Conservation (phyloP, 768 basidiomycete genomes). For the Boletus insuetus region DNA sequence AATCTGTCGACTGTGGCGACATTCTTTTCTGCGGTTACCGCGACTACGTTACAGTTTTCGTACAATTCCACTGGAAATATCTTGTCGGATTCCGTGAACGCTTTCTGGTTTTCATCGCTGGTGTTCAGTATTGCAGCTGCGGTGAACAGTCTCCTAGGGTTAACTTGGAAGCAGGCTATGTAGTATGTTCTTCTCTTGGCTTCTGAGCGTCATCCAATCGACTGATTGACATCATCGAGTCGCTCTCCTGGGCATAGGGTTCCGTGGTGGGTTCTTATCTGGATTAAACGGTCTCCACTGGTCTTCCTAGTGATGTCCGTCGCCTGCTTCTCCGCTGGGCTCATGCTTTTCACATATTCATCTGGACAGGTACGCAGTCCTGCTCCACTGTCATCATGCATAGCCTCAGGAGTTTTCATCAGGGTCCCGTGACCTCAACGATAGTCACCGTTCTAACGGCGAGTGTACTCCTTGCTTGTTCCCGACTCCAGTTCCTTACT, state of each 20-base stretch:
- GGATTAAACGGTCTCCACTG: slow-evolving; percentile 82
- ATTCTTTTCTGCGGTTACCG: slow-evolving; percentile 55
- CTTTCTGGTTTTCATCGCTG: slow-evolving; percentile 54
- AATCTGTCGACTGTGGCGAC: slow-evolving; percentile 54
- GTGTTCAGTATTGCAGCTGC: slow-evolving; percentile 55
- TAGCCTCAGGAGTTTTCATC: slow-evolving; percentile 13
- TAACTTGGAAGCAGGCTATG: slow-evolving; percentile 59
- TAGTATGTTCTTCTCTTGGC: slow-evolving; percentile 39
- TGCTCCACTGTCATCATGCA: slow-evolving; percentile 22
- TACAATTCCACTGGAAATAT: slow-evolving; percentile 33
- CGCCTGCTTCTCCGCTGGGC: slow-evolving; percentile 76
- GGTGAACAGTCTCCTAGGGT: slow-evolving; percentile 49
- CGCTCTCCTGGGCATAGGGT: slow-evolving; percentile 55
- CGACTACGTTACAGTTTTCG: slow-evolving; percentile 49
- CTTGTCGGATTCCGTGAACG: slow-evolving; percentile 44
- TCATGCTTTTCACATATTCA: slow-evolving; percentile 75
- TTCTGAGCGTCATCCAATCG: slow-evolving; percentile 3
- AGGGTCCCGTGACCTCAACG: slow-evolving; percentile 62
- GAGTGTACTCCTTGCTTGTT: slow-evolving; percentile 12
- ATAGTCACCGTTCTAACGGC: slow-evolving; percentile 73
- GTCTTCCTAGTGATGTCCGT: slow-evolving; percentile 84
- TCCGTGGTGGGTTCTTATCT: slow-evolving; percentile 65
- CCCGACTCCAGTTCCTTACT: slow-evolving; percentile 6
- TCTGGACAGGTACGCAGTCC: slow-evolving; percentile 55
- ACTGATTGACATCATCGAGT: slow-evolving; percentile 31